Conservation (phyloP, 164 flowering plant species). For the Vitis rupestris region DNA sequence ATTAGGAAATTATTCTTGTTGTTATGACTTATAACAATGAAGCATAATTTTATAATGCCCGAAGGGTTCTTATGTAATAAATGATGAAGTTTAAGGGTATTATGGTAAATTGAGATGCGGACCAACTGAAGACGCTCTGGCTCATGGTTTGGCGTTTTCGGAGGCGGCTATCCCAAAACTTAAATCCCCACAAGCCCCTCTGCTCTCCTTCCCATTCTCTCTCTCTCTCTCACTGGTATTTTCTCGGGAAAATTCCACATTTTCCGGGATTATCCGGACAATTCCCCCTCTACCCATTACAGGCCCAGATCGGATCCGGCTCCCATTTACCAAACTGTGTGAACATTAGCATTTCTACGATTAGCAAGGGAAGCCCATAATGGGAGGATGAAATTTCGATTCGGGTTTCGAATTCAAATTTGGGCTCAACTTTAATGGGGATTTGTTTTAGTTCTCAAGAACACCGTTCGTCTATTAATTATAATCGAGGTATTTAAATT, state of each 20-base stretch:
- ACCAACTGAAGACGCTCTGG: neutral
- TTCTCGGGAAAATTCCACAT: too few relatives aligned
- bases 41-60: too few relatives aligned
- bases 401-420: neutral
- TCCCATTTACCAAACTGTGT: neutral
- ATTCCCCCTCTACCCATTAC: neutral
- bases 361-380: constrained; percentile 2
- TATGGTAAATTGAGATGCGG: neutral
- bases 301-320: neutral
- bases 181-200: constrained; percentile 1
- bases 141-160: constrained; percentile 25
- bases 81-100: too few relatives aligned
- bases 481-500: neutral
- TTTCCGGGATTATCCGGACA: neutral
- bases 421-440: constrained; percentile 34
- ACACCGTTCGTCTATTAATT: neutral
- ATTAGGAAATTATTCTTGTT: too few relatives aligned
- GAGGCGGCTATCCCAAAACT: constrained; percentile 10
- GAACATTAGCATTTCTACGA: too few relatives aligned
- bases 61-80: too few relatives aligned
- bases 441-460: constrained; percentile 35
- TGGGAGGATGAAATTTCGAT: constrained; percentile 14
- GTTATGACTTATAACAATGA: too few relatives aligned
- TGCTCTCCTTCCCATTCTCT: constrained; percentile 3
- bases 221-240: neutral